Conservation (phyloP, 371 early-diverging fungal genomes). For the Gilbertella persicaria region DNA sequence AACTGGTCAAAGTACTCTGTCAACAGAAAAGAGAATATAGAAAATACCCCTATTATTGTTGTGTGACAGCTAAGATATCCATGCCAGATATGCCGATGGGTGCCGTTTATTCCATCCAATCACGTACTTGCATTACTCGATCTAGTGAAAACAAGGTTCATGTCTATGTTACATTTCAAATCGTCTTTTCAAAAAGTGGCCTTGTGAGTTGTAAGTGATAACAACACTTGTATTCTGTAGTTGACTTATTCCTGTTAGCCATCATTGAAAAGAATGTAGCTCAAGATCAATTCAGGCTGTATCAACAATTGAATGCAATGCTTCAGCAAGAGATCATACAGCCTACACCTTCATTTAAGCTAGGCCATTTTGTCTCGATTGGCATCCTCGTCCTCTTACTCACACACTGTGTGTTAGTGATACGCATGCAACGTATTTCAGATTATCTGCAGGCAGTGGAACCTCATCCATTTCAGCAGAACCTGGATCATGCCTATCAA, state of each 20-base stretch:
- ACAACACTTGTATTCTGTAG: neutral
- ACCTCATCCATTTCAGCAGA: neutral
- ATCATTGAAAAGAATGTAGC: conserved; percentile 32
- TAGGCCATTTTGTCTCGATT: conserved; percentile 8
- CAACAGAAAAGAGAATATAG: conserved; percentile 50
- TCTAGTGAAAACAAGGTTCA: conserved; percentile 54
- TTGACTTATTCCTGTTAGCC: conserved; percentile 8
- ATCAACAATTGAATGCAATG: conserved; percentile 13
- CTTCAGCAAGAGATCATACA: conserved; percentile 14
- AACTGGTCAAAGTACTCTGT: conserved; percentile 59
- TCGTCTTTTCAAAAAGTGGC: conserved; percentile 66
- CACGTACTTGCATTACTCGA: conserved; percentile 79
- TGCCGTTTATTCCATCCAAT: conserved; percentile 68
- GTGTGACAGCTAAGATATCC: conserved; percentile 63
- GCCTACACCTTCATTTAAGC: too few species aligned
- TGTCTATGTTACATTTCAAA: conserved; percentile 58
- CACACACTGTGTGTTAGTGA: conserved; percentile 19
- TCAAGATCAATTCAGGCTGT: conserved; percentile 20
- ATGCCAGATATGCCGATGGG: conserved; percentile 80
- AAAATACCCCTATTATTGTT: conserved; percentile 56
- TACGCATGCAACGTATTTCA: conserved; percentile 16
- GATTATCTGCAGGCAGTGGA: conserved; percentile 7
- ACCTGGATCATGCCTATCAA: too few species aligned
- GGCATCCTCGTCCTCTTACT: conserved; percentile 10
- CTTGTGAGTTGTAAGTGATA: conserved; percentile 67